Evolutionary conservation across 495 filamentous ascomycete species (phyloP).

Genomic region (Trypethelium eluteriae): DNA sequence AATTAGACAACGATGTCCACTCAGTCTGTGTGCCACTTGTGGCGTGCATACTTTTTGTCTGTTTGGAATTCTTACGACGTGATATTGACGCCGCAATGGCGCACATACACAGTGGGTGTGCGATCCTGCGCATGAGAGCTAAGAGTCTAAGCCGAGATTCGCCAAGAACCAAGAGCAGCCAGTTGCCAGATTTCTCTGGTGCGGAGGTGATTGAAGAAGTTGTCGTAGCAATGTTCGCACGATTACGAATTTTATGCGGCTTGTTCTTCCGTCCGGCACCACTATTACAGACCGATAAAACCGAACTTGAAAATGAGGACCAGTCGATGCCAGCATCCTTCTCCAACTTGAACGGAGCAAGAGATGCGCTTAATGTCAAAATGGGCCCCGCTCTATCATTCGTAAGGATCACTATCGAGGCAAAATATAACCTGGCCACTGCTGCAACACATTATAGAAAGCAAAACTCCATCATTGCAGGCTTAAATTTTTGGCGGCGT

Average conservation of each 20-base stretch:
- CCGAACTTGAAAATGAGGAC: neutral
- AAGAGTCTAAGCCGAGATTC: neutral
- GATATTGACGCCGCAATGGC: neutral
- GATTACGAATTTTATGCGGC: neutral
- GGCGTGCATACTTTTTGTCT: neutral
- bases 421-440: neutral
- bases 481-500: neutral
- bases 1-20: neutral
- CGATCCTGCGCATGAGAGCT: neutral
- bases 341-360: neutral
- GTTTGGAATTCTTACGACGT: neutral
- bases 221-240: neutral
- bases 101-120: neutral
- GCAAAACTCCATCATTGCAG: neutral
- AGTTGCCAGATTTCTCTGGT: neutral
- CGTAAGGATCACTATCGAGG: neutral
- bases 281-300: neutral
- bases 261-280: neutral
- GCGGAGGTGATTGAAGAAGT: neutral
- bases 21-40: neutral
- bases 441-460: neutral
- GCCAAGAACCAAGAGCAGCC: neutral
- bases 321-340: neutral
- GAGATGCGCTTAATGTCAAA: neutral
- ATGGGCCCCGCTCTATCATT: neutral